phyloP scores from a whole-genome alignment of 1,284 basidiomycete species.

The Fomitopsis betulina region DNA sequence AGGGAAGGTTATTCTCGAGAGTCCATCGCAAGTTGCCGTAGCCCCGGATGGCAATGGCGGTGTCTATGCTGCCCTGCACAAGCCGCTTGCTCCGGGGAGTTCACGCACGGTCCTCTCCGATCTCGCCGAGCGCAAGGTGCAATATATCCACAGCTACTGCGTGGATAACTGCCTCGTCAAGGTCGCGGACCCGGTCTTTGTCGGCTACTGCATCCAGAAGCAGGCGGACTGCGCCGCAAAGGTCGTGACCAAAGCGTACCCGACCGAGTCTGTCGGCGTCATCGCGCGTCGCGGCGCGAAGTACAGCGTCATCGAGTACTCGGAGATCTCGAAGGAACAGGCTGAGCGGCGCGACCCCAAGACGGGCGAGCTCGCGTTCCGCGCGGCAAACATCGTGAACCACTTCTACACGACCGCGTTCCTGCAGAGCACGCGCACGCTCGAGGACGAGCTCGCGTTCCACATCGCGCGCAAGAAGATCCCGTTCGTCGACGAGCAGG shows the following conservation, averaged over 20 bases:
- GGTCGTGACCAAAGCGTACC: conserved; percentile 87
- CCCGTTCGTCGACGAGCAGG: conserved; percentile 71
- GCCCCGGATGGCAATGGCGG: conserved; percentile 99
- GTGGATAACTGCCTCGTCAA: conserved; percentile 99
- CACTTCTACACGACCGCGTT: conserved; percentile 96
- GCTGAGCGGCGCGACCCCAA: conserved; percentile 71
- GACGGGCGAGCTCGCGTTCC: conserved; percentile 80
- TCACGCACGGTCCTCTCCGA: conserved; percentile 81
- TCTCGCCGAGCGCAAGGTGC: conserved; percentile 71
- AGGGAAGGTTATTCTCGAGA: conserved; percentile 91
- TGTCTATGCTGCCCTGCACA: conserved; percentile 88
- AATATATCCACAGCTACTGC: conserved; percentile 93
- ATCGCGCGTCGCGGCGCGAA: conserved; percentile 80
- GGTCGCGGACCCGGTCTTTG: conserved; percentile 95
- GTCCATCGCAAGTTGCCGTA: conserved; percentile 75
- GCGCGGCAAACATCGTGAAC: conserved; percentile 97
- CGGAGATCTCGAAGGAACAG: conserved; percentile 88
- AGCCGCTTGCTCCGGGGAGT: conserved; percentile 60
- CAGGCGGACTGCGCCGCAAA: conserved; percentile 91
- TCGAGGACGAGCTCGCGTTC: conserved; percentile 90
- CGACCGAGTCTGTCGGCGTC: conserved; percentile 94
- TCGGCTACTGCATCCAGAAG: conserved; percentile 89
- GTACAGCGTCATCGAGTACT: conserved; percentile 96
- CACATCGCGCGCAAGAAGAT: conserved; percentile 99
- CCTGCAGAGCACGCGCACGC: conserved; percentile 75